Evolutionary conservation across 345 rosid genomes (phyloP).

Genomic region (Melaleuca quinquenervia): DNA sequence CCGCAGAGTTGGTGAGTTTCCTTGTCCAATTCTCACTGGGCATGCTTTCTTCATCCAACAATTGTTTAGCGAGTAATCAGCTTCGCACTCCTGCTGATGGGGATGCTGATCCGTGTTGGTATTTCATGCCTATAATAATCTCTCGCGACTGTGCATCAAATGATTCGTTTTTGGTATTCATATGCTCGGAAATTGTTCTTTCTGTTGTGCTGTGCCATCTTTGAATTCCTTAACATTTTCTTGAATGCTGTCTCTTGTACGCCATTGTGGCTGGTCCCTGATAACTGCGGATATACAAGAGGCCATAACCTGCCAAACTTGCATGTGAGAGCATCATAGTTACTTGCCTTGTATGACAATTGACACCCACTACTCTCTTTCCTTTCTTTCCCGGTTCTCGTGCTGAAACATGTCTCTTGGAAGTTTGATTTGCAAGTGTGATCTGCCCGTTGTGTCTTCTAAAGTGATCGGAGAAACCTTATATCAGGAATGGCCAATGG

Average conservation of each 20-base stretch:
- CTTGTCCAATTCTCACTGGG: accelerated
- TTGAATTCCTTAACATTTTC: background rate
- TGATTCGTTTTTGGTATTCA: background rate
- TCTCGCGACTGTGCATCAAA: accelerated
- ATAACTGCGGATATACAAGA: background rate
- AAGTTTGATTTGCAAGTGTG: background rate
- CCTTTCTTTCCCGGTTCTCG: background rate
- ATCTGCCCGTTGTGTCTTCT: background rate
- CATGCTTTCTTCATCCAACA: background rate
- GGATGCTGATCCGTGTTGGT: background rate
- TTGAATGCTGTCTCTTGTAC: background rate
- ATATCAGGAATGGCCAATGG: background rate
- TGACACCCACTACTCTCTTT: background rate
- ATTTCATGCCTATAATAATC: background rate
- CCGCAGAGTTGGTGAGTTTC: background rate
- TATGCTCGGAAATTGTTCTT: background rate
- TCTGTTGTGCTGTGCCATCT: background rate
- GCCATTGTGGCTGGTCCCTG: background rate
- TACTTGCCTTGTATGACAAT: background rate
- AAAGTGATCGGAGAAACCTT: background rate
- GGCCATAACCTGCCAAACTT: background rate
- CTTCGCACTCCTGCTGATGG: background rate
- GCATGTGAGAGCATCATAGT: background rate
- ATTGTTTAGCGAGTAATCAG: background rate
- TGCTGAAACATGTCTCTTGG: background rate